Evolutionary conservation across 306 rosid species (phyloP).

Genomic region (Pterocarpus santalinus): DNA sequence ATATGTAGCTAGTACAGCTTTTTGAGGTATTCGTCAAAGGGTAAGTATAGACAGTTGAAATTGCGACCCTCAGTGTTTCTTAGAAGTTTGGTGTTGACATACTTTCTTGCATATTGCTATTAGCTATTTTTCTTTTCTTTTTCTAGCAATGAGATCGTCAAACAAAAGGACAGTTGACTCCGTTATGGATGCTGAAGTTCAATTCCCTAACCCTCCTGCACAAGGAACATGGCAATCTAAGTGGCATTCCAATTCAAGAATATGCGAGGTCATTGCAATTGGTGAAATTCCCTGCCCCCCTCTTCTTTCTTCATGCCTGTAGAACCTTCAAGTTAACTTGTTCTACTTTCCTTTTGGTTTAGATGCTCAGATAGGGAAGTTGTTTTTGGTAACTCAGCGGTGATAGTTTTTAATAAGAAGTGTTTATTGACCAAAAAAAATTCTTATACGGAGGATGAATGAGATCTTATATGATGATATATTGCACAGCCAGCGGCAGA

Average conservation of each 20-base stretch:
- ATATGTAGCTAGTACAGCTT: conserved; percentile 26
- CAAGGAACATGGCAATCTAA: background rate
- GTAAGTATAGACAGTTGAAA: conserved; percentile 5
- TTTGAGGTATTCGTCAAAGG: background rate
- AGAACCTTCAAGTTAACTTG: background rate
- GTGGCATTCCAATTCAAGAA: background rate
- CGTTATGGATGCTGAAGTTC: conserved; percentile 4
- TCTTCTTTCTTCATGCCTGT: background rate
- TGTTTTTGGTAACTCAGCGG: conserved; percentile 6
- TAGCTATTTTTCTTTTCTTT: too few relatives aligned
- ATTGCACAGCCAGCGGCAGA: background rate
- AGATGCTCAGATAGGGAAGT: conserved; percentile 15
- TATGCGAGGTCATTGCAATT: conserved; percentile 3
- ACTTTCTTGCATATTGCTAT: background rate
- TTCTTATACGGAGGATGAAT: background rate
- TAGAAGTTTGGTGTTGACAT: background rate
- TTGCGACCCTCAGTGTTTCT: background rate
- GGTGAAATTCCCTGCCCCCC: conserved; percentile 16
- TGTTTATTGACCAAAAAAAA: background rate
- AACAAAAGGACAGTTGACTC: background rate
- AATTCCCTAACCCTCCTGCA: background rate
- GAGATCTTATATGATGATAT: conserved; percentile 26
- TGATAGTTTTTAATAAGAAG: background rate
- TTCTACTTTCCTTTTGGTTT: conserved; percentile 5
- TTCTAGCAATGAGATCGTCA: conserved; percentile 23